Conservation (phyloP, 2,329 filamentous ascomycete species). For the Talaromyces amestolkiae region DNA sequence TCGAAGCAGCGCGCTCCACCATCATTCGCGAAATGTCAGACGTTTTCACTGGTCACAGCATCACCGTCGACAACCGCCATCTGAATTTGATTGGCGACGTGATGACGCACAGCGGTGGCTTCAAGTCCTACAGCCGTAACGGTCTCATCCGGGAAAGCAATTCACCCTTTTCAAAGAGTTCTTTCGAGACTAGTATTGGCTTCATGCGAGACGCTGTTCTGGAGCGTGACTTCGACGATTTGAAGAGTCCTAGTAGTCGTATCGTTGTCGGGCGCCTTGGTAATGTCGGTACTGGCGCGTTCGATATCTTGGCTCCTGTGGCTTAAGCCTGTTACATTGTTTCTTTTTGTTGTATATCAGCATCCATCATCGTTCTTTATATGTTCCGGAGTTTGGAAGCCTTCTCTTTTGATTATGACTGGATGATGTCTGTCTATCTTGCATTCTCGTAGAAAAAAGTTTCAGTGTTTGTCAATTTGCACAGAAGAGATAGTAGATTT, state of each 20-base stretch:
- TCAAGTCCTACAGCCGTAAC: constrained; percentile 88
- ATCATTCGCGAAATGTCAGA: constrained; percentile 82
- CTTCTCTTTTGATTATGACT: constrained; percentile 7
- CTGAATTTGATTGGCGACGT: constrained; percentile 93
- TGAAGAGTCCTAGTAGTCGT: constrained; percentile 78
- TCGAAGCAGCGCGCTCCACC: constrained; percentile 83
- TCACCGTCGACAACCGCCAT: constrained; percentile 86
- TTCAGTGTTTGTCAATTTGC: not conserved
- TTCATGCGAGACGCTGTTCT: constrained; percentile 91
- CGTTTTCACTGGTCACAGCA: constrained; percentile 89
- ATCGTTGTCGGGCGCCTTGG: constrained; percentile 84
- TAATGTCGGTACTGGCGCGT: constrained; percentile 82
- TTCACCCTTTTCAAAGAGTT: constrained; percentile 97
- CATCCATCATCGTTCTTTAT: not conserved
- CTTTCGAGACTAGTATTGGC: constrained; percentile 93
- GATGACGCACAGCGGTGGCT: constrained; percentile 92
- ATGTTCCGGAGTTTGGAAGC: constrained; percentile 12
- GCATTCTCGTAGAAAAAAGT: not conserved
- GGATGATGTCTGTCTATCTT: constrained; percentile 7
- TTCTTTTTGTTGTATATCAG: not conserved
- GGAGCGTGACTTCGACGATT: constrained; percentile 84
- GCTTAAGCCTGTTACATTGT: constrained; percentile 30
- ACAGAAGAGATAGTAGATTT: not conserved
- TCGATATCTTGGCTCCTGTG: constrained; percentile 71
- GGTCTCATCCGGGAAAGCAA: constrained; percentile 76